phyloP scores from a whole-genome alignment of 306 rosid genomes.

The Acacia confusa region DNA sequence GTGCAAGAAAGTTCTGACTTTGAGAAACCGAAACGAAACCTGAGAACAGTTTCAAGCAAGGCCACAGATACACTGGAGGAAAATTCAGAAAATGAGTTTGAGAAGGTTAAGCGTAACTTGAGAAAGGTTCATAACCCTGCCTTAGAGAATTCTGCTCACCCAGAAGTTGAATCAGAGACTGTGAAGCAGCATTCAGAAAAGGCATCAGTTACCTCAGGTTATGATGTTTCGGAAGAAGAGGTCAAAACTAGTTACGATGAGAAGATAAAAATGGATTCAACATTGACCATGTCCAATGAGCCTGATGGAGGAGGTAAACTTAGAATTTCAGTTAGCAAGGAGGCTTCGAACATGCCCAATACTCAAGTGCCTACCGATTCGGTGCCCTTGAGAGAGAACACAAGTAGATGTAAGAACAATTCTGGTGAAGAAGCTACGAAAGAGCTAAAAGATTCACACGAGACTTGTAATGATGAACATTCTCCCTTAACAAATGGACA shows the following conservation, averaged over 20 bases:
- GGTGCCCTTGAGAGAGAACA: slow-evolving; percentile 42
- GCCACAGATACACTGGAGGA: slow-evolving; percentile 57
- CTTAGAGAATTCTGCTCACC: slow-evolving; percentile 48
- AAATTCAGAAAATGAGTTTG: slow-evolving; percentile 80
- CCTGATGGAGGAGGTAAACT: slow-evolving; percentile 47
- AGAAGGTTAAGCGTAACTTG: slow-evolving; percentile 78
- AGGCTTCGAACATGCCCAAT: slow-evolving; percentile 35
- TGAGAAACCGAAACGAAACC: slow-evolving; percentile 72
- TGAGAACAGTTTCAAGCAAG: slow-evolving; percentile 52
- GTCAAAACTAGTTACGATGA: slow-evolving; percentile 41
- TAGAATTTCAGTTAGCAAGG: slow-evolving; percentile 42
- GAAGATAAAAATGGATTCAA: slow-evolving; percentile 48
- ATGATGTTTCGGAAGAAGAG: slow-evolving; percentile 31
- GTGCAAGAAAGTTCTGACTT: slow-evolving; percentile 54
- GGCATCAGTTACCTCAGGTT: background rate
- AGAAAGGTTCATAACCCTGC: slow-evolving; percentile 83
- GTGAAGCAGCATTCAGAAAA: slow-evolving; percentile 50
- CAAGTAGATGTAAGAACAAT: slow-evolving; percentile 32
- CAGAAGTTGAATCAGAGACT: slow-evolving; percentile 53
- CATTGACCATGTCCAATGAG: slow-evolving; percentile 21
- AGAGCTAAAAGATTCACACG: slow-evolving; percentile 42
- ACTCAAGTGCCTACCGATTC: slow-evolving; percentile 38
- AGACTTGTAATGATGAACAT: slow-evolving; percentile 42
- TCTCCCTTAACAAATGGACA: slow-evolving; percentile 47
- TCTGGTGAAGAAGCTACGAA: slow-evolving; percentile 34